Percentiles rank a stretch among this genome's conserved stretches.
These are phyloP conservation scores for Canna indica DNA, from an alignment of 176 grass and related monocot species.

Conservation along the genomic window DNA sequence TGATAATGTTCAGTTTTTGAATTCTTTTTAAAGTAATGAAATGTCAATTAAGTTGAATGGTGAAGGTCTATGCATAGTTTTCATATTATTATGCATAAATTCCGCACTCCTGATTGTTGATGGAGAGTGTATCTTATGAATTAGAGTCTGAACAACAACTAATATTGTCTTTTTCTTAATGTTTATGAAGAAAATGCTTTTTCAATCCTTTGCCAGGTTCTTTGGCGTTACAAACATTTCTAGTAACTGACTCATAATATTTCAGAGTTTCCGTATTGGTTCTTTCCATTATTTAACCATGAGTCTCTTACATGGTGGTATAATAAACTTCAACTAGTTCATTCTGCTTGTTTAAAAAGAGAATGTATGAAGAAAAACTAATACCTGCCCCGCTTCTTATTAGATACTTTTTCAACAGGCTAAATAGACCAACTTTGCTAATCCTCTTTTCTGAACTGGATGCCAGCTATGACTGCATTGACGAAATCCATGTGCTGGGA, in stretches of 20 bases:
- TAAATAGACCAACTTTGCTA: slow-evolving; percentile 1
- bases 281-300: neutral
- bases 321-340: neutral
- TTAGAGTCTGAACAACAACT: neutral
- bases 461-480: slow-evolving; percentile 69
- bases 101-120: neutral
- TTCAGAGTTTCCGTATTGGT: neutral
- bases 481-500: slow-evolving; percentile 97
- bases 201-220: neutral
- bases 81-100: neutral
- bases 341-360: neutral
- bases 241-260: neutral
- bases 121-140: neutral
- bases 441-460: neutral
- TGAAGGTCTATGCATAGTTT: neutral
- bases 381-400: neutral
- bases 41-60: neutral
- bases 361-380: neutral
- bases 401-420: neutral
- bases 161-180: neutral
- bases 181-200: neutral
- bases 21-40: neutral
- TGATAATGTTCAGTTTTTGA: neutral
- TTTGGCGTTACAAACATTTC: neutral
- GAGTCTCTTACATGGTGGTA: neutral